Base-by-base conservation (phyloP, 208 protist species). In the Trypanosomatidae sp. region DNA sequence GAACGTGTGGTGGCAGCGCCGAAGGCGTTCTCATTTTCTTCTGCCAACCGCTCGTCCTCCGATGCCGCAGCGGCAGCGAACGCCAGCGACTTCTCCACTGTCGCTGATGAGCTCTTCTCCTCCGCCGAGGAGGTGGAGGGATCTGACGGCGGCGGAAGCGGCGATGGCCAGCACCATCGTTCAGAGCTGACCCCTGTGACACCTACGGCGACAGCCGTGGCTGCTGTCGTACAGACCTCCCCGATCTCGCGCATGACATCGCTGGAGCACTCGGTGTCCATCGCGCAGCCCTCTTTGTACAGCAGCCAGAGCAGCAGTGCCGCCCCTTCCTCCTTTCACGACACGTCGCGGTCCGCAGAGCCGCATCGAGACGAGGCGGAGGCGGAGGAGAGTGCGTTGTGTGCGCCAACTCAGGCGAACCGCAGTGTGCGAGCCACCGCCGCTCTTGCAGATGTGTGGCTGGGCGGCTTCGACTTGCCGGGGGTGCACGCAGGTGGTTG, bases 41-140 rank as follows among this genome's bases (percentile, higher is more conserved):
- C 65, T 39, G 25, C 10, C 47, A 53, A 49, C 65, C 41, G 58
- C 39, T 15, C 73, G n/a, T 71, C 47, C 39, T 79, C 74, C n/a
- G 44, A 74, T 64, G 66, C 75, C 6, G 64, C 53, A 9, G 60
- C 64, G 22, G 64, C 69, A 0, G 69, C 64, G 30, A 74, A 64
- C 64, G 53, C 53, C 30, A 67, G 52, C 65, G 64, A 80, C 47
- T 75, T 71, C 68, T 74, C 69, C 55, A 49, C 68, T 43, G 39
- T 71, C 39, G 69, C 68, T 1, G 75, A 69, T 33, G 69, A 79
- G 39, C 53, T 74, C 7, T 74, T 79, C 36, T 71, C 64, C 7
- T 74, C 75, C 19, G 75, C 53, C 0, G 69, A 74, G 50, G 69
- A 80, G 36, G 69, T 50, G 41, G 75, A 59, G 56, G 75, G 73